Conservation (phyloP, 106 monocot genomes). For the Hemerocallis citrina region DNA sequence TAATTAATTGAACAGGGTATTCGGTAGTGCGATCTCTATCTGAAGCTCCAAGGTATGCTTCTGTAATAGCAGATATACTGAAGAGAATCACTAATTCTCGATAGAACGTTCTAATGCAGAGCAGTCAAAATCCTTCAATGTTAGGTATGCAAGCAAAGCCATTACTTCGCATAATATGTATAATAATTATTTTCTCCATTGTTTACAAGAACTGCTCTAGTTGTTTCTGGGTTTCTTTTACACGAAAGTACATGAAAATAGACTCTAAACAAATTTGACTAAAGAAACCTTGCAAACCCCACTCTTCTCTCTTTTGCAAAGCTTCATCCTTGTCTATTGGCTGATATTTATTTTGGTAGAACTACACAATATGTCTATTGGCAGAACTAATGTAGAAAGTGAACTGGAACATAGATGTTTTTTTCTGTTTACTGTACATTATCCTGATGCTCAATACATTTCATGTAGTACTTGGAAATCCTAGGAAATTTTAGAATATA, state of each 20-base stretch:
- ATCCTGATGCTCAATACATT: no score
- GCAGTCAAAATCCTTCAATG: conserved; percentile 49
- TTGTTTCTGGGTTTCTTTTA: no score
- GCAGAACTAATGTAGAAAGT: no score
- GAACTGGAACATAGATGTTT: no score
- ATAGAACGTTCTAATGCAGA: conserved; percentile 18
- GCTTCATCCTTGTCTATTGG: neutral
- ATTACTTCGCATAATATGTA: neutral
- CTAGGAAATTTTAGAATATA: no score
- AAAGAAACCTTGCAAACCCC: no score
- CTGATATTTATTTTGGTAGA: no score
- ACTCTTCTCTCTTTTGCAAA: neutral
- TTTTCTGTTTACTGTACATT: no score
- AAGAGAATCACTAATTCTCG: conserved; percentile 23
- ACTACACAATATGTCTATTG: no score
- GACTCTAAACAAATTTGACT: no score
- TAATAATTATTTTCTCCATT: neutral
- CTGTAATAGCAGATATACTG: conserved; percentile 70
- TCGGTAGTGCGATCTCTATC: conserved; percentile 93
- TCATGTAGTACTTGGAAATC: no score
- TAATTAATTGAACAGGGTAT: conserved; percentile 53
- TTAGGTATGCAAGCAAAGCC: conserved; percentile 43
- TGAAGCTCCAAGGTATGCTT: conserved; percentile 93
- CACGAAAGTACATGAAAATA: no score
- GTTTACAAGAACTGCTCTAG: neutral